Percentiles rank a stretch among this genome's conserved stretches.
Evolutionary conservation across 2,329 filamentous ascomycete species (phyloP).

Genomic region (Botrytis elliptica): DNA sequence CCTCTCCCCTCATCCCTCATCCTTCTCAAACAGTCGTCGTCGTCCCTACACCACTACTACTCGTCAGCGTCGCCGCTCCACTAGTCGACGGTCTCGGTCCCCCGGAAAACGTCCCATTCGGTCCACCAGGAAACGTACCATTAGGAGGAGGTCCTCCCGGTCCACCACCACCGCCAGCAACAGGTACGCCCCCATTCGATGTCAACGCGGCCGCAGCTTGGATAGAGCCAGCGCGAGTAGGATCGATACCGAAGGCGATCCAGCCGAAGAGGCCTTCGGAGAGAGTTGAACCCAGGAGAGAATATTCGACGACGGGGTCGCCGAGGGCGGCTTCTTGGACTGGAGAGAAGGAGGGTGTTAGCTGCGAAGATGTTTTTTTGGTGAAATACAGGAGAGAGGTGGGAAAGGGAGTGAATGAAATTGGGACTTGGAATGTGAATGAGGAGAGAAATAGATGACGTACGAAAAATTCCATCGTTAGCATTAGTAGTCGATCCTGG

Average conservation of each 20-base stretch:
- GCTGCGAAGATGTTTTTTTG: not conserved
- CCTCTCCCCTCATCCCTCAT: not conserved
- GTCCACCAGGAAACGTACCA: conserved; percentile 16
- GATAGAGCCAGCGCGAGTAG: conserved; percentile 24
- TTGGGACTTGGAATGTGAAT: too few species aligned
- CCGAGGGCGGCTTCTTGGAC: conserved; percentile 13
- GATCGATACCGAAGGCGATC: conserved; percentile 49
- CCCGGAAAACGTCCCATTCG: not conserved
- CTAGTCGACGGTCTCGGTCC: not conserved
- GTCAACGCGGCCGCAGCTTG: not conserved
- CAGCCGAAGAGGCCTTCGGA: conserved; percentile 50
- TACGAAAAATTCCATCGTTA: conserved; percentile 41
- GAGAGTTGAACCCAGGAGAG: conserved; percentile 50
- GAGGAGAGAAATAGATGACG: too few species aligned
- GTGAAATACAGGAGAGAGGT: too few species aligned
- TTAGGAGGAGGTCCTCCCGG: not conserved
- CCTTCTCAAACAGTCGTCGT: not conserved
- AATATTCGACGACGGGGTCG: conserved; percentile 55
- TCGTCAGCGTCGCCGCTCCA: not conserved
- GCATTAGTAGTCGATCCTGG: conserved; percentile 47
- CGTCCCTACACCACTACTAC: not conserved
- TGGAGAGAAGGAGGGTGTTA: not conserved
- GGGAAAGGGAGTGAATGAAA: too few species aligned
- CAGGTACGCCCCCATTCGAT: not conserved
- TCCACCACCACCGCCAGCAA: not conserved